Percentiles rank a stretch among this genome's conserved stretches.
Evolutionary conservation across 73 alveolate genomes (phyloP).

Genomic region (Paraurostyla sp.): DNA sequence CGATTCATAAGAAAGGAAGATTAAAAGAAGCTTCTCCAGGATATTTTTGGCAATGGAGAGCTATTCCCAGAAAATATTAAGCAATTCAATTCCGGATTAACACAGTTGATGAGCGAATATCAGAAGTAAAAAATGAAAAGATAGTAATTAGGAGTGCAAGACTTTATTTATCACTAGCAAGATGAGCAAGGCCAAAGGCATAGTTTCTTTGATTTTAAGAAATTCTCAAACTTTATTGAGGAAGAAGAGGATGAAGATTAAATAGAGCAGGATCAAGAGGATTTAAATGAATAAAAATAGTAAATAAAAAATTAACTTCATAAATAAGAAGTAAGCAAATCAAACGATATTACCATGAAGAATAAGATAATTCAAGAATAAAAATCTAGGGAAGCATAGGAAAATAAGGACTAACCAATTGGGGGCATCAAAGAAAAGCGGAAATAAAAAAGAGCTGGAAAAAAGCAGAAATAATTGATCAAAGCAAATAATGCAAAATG

Average conservation of each 20-base stretch:
- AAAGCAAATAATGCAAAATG: no score
- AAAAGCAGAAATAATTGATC: no score
- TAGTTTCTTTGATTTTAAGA: constrained; percentile 54
- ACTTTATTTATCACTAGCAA: not conserved
- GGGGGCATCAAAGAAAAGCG: no score
- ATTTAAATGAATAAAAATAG: not conserved
- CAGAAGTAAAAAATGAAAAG: not conserved
- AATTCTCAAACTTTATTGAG: constrained; percentile 51
- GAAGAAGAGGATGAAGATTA: constrained; percentile 44
- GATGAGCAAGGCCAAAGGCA: constrained; percentile 42
- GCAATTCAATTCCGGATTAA: constrained; percentile 5
- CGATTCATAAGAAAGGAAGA: constrained; percentile 54
- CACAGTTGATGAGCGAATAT: constrained; percentile 41
- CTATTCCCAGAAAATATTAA: constrained; percentile 45
- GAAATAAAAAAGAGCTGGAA: no score
- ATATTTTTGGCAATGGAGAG: constrained; percentile 59
- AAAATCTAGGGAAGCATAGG: no score
- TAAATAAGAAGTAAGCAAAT: no score
- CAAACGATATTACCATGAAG: no score
- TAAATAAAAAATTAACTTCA: no score
- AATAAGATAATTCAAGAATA: no score
- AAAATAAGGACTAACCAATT: no score
- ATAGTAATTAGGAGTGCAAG: constrained; percentile 7
- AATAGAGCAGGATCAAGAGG: not conserved
- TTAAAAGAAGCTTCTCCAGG: constrained; percentile 11